A percentile compares a stretch with the other conserved stretches of the same genome.
Evolutionary conservation across 306 rosid genomes (phyloP).

Genomic region (Vicia faba): DNA sequence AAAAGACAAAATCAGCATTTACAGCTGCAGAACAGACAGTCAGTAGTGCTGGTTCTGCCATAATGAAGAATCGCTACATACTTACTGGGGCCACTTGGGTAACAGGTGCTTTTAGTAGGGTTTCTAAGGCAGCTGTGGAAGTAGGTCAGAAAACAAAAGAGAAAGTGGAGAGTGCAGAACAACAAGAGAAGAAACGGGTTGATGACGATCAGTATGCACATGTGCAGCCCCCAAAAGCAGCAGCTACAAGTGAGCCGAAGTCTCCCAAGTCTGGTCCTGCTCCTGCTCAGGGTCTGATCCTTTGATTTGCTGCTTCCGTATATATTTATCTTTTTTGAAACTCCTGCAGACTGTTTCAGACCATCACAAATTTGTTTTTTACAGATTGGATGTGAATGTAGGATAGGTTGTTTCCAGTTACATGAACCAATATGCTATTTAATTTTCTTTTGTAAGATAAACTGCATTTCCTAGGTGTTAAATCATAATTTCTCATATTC

Average conservation of each 20-base stretch:
- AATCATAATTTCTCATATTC: constrained; percentile 14
- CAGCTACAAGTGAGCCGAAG: constrained; percentile 55
- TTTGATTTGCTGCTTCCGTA: constrained; percentile 58
- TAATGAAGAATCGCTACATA: constrained; percentile 88
- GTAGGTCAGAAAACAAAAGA: constrained; percentile 90
- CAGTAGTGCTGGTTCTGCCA: constrained; percentile 86
- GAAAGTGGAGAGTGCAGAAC: constrained; percentile 63
- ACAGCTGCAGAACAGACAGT: constrained; percentile 90
- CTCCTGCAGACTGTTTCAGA: constrained; percentile 42
- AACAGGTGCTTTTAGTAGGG: constrained; percentile 76
- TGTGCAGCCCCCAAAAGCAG: constrained; percentile 64
- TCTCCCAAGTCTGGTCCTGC: constrained; percentile 70
- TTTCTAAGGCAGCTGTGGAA: constrained; percentile 90
- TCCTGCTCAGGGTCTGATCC: constrained; percentile 89
- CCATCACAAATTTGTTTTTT: constrained; percentile 33
- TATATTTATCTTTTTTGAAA: constrained; percentile 44
- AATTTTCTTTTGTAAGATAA: constrained; percentile 36
- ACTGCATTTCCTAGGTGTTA: constrained; percentile 34
- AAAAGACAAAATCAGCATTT: constrained; percentile 90
- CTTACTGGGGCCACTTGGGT: constrained; percentile 87
- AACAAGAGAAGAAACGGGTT: constrained; percentile 59
- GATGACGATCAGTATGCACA: constrained; percentile 63
- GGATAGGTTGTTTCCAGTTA: constrained; percentile 35
- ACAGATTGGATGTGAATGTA: constrained; percentile 45
- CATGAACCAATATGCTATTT: constrained; percentile 40